Evolutionary conservation across 148 eudicot genomes (phyloP).

Genomic region (Agrostemma githago): DNA sequence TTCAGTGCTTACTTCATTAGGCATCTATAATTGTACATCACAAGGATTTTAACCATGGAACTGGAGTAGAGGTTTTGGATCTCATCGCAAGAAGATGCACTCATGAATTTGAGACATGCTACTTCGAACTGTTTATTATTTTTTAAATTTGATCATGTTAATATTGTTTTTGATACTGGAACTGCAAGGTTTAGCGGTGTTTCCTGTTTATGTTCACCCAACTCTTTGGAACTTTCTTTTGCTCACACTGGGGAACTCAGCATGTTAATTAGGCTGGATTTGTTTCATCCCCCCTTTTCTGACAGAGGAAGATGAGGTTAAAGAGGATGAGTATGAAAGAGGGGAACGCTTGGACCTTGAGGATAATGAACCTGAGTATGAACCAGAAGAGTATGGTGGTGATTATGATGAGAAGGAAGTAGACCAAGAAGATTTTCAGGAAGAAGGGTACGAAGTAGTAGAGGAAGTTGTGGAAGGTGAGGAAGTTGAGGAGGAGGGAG

Average conservation of each 20-base stretch:
- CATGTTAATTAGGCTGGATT: conserved; percentile 40
- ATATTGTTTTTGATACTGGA: conserved; percentile 20
- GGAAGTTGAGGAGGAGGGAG: conserved; percentile 67
- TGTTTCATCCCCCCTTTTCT: conserved; percentile 43
- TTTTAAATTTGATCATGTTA: conserved; percentile 9
- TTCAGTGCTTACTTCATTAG: conserved; percentile 7
- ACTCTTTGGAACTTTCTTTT: conserved; percentile 20
- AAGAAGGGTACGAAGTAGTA: conserved; percentile 59
- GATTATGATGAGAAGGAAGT: conserved; percentile 89
- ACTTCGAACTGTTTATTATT: background rate
- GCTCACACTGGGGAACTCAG: conserved; percentile 27
- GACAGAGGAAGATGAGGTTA: conserved; percentile 79
- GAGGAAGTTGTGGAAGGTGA: conserved; percentile 64
- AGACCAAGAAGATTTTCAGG: conserved; percentile 61
- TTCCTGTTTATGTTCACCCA: conserved; percentile 15
- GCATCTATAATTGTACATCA: conserved; percentile 7
- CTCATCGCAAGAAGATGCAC: conserved; percentile 7
- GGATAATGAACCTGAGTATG: conserved; percentile 94
- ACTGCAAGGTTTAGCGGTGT: conserved; percentile 15
- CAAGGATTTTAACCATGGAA: conserved; percentile 14
- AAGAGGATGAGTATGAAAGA: conserved; percentile 84
- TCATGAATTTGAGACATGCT: conserved; percentile 19
- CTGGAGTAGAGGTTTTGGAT: conserved; percentile 19
- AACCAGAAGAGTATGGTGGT: conserved; percentile 81
- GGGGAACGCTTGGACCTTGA: conserved; percentile 90